Percentiles rank a stretch among this genome's conserved stretches.
phyloP scores from a whole-genome alignment of 371 early-diverging fungal genomes.

The Chytridium lagenaria region DNA sequence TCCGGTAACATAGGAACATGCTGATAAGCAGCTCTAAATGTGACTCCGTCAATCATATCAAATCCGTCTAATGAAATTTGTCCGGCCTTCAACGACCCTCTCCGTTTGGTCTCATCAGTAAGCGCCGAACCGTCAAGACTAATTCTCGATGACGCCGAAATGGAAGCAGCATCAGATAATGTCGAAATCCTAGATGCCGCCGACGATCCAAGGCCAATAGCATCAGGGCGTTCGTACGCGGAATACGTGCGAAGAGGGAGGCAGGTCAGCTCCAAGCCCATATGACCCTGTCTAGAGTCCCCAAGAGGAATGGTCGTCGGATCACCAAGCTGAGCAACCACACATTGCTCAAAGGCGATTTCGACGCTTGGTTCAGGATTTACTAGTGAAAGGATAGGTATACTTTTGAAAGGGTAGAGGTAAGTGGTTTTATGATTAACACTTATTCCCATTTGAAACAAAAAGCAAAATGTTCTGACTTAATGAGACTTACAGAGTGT shows the following conservation, averaged over 20 bases:
- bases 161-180: background rate
- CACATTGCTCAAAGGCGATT: conserved; percentile 6
- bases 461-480: background rate
- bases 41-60: background rate
- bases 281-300: background rate
- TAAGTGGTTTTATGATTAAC: too few species aligned
- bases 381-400: conserved; percentile 4
- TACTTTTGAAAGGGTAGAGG: background rate
- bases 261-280: conserved; percentile 13
- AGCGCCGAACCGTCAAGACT: too few species aligned
- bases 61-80: conserved; percentile 6
- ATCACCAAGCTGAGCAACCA: conserved; percentile 10
- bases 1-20: conserved; percentile 10
- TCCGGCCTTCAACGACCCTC: conserved; percentile 5
- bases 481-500: conserved; percentile 3
- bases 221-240: conserved; percentile 17
- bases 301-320: conserved; percentile 10
- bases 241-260: conserved; percentile 14
- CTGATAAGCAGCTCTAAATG: conserved; percentile 7
- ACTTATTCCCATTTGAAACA: too few species aligned
- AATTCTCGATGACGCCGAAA: background rate
- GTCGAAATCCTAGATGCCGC: background rate
- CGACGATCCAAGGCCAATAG: background rate
- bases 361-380: background rate
- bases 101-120: too few species aligned